phyloP scores from a whole-genome alignment of 371 early-diverging fungal species.

The Lichtheimia hyalospora region DNA sequence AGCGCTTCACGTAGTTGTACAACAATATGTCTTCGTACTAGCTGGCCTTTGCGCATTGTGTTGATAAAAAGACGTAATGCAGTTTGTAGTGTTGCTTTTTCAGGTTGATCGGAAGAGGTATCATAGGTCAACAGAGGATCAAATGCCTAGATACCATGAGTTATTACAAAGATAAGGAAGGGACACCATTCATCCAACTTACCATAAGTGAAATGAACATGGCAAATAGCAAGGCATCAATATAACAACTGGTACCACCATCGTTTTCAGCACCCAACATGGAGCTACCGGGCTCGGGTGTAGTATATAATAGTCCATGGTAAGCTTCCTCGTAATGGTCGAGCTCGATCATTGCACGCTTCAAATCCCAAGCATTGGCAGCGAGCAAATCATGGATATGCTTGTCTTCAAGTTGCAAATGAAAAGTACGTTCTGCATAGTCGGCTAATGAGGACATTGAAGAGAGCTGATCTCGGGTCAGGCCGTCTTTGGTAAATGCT shows the following conservation, averaged over 20 bases:
- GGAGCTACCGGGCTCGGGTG: neutral
- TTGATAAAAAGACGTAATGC: conserved; percentile 58
- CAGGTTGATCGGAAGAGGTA: conserved; percentile 16
- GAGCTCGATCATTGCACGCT: conserved; percentile 28
- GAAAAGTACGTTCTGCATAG: conserved; percentile 23
- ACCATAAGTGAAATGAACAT: conserved; percentile 54
- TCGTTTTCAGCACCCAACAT: conserved; percentile 56
- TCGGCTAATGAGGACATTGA: conserved; percentile 12
- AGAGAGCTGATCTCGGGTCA: conserved; percentile 4
- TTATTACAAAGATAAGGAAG: neutral
- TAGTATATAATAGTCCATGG: conserved; percentile 27
- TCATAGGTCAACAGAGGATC: conserved; percentile 36
- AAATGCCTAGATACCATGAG: conserved; percentile 26
- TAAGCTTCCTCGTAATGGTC: conserved; percentile 37
- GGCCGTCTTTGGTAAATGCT: neutral
- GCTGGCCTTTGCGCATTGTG: conserved; percentile 46
- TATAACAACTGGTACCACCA: conserved; percentile 58
- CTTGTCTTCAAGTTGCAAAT: conserved; percentile 12
- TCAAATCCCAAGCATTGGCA: conserved; percentile 33
- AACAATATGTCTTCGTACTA: conserved; percentile 45
- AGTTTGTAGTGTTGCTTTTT: conserved; percentile 40
- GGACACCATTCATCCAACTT: neutral
- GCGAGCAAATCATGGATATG: conserved; percentile 22
- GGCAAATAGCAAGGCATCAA: conserved; percentile 57
- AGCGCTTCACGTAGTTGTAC: conserved; percentile 46